These are phyloP conservation scores for Diaporthe caulivora DNA, from an alignment of 2,329 filamentous ascomycete species.

Conservation along the genomic window DNA sequence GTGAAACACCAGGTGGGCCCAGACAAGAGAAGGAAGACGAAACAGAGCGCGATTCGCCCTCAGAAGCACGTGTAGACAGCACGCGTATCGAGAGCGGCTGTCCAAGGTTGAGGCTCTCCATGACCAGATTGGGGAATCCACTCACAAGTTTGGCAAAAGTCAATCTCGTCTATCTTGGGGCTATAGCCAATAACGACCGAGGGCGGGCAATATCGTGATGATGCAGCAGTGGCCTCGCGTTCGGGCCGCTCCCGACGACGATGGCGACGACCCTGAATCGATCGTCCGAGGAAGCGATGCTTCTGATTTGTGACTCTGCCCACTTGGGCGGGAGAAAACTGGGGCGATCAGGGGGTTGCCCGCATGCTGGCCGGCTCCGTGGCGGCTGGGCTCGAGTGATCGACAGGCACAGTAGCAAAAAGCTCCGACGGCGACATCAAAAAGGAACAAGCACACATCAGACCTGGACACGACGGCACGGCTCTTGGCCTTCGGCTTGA, in stretches of 20 bases:
- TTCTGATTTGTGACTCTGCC: background rate
- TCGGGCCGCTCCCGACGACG: constrained; percentile 17
- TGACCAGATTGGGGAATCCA: background rate
- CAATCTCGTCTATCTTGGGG: constrained; percentile 15
- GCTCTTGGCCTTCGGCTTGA: background rate
- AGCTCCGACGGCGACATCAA: background rate
- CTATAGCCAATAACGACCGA: background rate
- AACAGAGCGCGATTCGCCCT: background rate
- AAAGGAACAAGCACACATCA: background rate
- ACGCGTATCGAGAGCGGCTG: background rate
- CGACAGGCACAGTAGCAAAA: constrained; percentile 9
- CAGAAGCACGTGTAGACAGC: too few species aligned
- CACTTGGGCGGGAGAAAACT: background rate
- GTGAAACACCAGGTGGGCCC: constrained; percentile 26
- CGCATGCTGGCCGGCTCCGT: background rate
- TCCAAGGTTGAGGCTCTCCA: background rate
- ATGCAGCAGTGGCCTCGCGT: background rate
- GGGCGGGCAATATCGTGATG: background rate
- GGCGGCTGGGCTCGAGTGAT: constrained; percentile 1
- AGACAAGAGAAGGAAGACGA: background rate
- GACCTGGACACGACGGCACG: background rate
- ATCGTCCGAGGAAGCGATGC: background rate
- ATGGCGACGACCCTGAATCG: constrained; percentile 13
- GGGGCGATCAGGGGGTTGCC: background rate
- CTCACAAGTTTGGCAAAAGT: background rate